Evolutionary conservation across 1,284 basidiomycete genomes (phyloP).

Genomic region (Irpex sp.): DNA sequence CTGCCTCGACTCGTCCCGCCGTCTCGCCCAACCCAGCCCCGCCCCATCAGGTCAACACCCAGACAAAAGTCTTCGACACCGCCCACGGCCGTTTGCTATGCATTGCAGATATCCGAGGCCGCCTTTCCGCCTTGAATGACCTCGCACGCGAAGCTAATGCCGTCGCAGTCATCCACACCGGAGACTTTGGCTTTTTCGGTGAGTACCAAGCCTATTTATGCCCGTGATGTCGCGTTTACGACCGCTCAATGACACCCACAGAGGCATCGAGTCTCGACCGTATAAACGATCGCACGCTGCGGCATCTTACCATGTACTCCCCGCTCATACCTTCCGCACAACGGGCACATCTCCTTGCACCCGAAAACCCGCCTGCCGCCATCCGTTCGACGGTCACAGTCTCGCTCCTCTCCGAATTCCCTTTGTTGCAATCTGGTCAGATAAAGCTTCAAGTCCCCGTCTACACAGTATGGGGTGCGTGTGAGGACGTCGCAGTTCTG

Average conservation of each 20-base stretch:
- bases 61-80: conserved; percentile 73
- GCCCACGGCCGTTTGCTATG: conserved; percentile 89
- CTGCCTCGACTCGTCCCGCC: conserved; percentile 53
- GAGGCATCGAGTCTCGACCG: conserved; percentile 81
- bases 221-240: neutral
- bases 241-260: conserved; percentile 23
- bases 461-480: conserved; percentile 96
- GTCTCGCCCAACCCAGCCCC: conserved; percentile 48
- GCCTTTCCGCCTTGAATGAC: conserved; percentile 84
- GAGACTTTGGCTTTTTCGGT: conserved; percentile 99
- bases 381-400: conserved; percentile 69
- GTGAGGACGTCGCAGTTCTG: conserved; percentile 91
- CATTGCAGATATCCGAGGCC: conserved; percentile 92
- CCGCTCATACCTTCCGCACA: conserved; percentile 88
- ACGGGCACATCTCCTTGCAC: conserved; percentile 74
- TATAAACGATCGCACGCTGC: conserved; percentile 92
- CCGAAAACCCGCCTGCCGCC: conserved; percentile 55
- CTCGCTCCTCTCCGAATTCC: conserved; percentile 89
- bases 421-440: conserved; percentile 82
- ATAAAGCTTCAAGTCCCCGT: conserved; percentile 90
- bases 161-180: conserved; percentile 96
- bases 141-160: conserved; percentile 87
- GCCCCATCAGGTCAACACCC: conserved; percentile 63
- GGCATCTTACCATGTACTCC: conserved; percentile 96
- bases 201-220: conserved; percentile 20